A percentile compares a stretch with the other conserved stretches of the same genome.
Conservation (phyloP, 2,329 filamentous ascomycete genomes). For the Colletotrichum paranaense region DNA sequence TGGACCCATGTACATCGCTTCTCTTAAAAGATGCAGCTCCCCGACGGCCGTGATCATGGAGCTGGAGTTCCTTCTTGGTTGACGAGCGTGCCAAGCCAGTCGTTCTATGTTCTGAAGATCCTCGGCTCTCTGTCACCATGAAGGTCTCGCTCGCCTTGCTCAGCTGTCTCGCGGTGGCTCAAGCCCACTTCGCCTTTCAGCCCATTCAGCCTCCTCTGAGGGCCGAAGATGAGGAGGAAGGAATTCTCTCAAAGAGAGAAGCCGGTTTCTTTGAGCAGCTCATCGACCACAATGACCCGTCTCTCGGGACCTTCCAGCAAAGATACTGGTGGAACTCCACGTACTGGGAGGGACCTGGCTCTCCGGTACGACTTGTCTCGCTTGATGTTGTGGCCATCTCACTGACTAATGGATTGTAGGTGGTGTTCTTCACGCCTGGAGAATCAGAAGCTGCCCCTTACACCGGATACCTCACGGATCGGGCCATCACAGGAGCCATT, state of each 20-base stretch:
- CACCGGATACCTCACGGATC: constrained; percentile 61
- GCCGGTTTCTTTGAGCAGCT: constrained; percentile 59
- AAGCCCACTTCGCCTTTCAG: constrained; percentile 15
- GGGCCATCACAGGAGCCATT: constrained; percentile 59
- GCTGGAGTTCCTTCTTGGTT: neutral
- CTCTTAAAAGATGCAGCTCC: constrained; percentile 5
- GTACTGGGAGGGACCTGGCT: constrained; percentile 64
- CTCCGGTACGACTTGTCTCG: constrained; percentile 53
- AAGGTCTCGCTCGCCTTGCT: constrained; percentile 25
- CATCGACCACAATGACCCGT: constrained; percentile 68
- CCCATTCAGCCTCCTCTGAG: constrained; percentile 24
- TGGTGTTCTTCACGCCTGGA: constrained; percentile 64
- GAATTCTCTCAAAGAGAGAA: constrained; percentile 15
- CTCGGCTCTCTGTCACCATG: constrained; percentile 14
- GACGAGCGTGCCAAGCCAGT: constrained; percentile 2
- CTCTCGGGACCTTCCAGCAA: constrained; percentile 53
- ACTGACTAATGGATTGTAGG: constrained; percentile 40
- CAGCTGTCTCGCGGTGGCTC: constrained; percentile 17
- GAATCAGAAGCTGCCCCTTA: constrained; percentile 60
- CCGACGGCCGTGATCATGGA: neutral
- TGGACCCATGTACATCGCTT: constrained; percentile 3
- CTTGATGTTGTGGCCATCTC: neutral
- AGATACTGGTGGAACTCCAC: constrained; percentile 63
- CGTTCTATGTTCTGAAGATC: neutral
- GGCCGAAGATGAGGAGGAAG: constrained; percentile 17